These are phyloP conservation scores for Hanseniaspora pseudoguilliermondii DNA, from an alignment of 805 yeast species.

Conservation along the genomic window DNA sequence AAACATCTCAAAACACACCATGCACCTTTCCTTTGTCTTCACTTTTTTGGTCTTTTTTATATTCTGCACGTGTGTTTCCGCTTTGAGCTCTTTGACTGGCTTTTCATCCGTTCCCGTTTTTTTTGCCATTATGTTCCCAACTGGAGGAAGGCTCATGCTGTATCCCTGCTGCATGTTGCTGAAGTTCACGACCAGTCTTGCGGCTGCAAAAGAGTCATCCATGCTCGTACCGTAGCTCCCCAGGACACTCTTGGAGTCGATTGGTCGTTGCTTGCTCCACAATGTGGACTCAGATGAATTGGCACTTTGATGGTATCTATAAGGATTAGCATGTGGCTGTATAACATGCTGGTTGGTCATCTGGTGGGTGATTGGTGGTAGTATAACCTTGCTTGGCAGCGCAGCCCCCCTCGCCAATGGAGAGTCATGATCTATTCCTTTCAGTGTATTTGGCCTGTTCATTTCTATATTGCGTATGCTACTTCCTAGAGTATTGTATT, in stretches of 20 bases:
- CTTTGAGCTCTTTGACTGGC: not conserved
- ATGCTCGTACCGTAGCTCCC: too few relatives aligned
- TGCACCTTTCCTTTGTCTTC: slow-evolving; percentile 53
- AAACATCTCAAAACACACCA: slow-evolving; percentile 53
- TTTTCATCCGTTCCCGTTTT: too few relatives aligned
- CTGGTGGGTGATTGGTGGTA: not conserved
- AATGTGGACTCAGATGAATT: not conserved
- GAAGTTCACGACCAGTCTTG: slow-evolving; percentile 7
- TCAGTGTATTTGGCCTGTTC: not conserved
- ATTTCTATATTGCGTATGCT: slow-evolving; percentile 9
- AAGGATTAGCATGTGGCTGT: not conserved
- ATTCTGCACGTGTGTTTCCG: not conserved
- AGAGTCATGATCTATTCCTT: not conserved
- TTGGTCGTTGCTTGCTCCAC: not conserved
- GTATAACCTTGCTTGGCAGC: not conserved
- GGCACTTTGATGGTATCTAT: not conserved
- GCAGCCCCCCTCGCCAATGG: not conserved
- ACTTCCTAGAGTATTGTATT: slow-evolving; percentile 1
- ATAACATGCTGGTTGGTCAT: not conserved
- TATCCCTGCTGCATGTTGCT: not conserved
- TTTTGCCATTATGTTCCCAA: not conserved
- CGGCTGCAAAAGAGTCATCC: slow-evolving; percentile 5
- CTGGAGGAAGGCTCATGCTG: not conserved
- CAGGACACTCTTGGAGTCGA: not conserved
- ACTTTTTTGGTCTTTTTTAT: slow-evolving; percentile 16